Base-by-base conservation (phyloP, 2,329 filamentous ascomycete genomes). In the Decorospora gaudefroyi region DNA sequence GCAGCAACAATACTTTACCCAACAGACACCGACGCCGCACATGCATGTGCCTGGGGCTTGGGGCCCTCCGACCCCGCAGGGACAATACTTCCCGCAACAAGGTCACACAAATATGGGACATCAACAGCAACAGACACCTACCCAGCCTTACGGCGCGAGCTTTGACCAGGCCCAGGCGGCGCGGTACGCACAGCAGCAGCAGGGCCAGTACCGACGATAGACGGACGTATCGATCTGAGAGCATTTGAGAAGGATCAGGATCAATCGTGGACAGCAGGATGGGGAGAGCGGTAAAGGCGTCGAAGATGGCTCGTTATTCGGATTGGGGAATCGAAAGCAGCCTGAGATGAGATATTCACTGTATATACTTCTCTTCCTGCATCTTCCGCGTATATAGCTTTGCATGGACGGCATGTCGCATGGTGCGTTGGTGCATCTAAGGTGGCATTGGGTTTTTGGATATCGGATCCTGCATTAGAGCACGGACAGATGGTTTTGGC, bases 1-100 rank as follows among this genome's bases (percentile, higher is more conserved):
- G 22, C 60, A 65, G 12, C 60, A 58, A 39, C 60, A 62, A 9
- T 66, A 66, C 30, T 62, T 64, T 10, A 51, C 53, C 17, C 65
- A 65, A 42, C 62, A 57, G 36, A 38, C 53, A 8, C 55, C 63
- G 44, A 55, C 61, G 3, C 62, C 55, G 11, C 53, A 55, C 9
- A 61, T 63, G 50, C 52, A 53, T 13, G 45, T 63, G 18, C 64
- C 61, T 10, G 62, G 61, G 15, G 57, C 50, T 12, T 69, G 65
- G 64, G 51, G 43, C 1, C 49, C 62, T 3, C 63, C 62, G 29
- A 33, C 28, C 40, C 22, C 45, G 36, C 17, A 46, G 42, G 35
- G 15, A 36, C 36, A 48, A 17, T 49, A 53, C 17, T 46, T 49
- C 22, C 57, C 57, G 22, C 61, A 61, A 15, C 65, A 64, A 41